Evolutionary conservation across 345 rosid species (phyloP).

Genomic region (Draba incana): DNA sequence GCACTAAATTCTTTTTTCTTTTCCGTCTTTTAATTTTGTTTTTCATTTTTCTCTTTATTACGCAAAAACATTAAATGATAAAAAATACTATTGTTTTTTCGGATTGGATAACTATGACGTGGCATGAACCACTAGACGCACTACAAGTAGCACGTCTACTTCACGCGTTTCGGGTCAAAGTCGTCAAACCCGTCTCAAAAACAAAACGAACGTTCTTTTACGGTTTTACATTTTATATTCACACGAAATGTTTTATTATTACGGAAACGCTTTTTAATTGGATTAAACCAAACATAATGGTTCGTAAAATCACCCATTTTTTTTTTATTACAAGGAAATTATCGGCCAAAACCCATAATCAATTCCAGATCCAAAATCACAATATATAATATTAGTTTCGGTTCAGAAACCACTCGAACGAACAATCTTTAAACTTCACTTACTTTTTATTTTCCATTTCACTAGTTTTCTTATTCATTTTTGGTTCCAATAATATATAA

Average conservation of each 20-base stretch:
- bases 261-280: constrained; percentile 10
- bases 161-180: constrained; percentile 7
- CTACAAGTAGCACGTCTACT: too few species aligned
- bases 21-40: not conserved
- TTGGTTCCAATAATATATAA: not conserved
- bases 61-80: not conserved
- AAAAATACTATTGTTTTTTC: not conserved
- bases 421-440: too few species aligned
- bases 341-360: too few species aligned
- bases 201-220: constrained; percentile 17
- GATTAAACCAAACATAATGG: not conserved
- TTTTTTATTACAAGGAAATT: not conserved
- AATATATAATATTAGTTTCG: too few species aligned
- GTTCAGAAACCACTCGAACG: too few species aligned
- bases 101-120: constrained; percentile 4
- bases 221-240: not conserved
- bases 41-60: constrained; percentile 9
- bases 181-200: not conserved
- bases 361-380: too few species aligned
- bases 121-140: not conserved
- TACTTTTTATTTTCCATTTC: not conserved
- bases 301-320: not conserved
- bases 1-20: constrained; percentile 2
- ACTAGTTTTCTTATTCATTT: not conserved
- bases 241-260: not conserved